Evolutionary conservation across 805 yeast genomes (phyloP), one percentile per base, ranked within the genome.

Genomic region (Wickerhamiella qilinensis): DNA sequence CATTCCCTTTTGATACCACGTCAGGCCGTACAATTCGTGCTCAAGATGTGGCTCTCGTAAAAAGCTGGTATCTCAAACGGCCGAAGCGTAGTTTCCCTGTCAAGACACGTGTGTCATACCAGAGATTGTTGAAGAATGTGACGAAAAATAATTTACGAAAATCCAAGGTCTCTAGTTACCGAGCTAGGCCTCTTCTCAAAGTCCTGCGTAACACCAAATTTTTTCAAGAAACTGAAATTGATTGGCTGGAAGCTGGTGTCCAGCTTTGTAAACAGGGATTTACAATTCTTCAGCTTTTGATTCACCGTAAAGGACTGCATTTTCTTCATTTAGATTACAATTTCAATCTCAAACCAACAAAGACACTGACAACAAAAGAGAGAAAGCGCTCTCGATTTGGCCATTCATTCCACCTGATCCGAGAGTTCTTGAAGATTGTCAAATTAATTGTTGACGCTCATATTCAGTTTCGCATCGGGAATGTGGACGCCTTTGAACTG

Each of bases 221-320:
- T 55, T 91, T 91, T 58, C 94, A 84, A 53, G 77, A 81, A 49
- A 88, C 98, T 0, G 69, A 86, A 0, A 76, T 91, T 36, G 98
- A 91, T 57, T 91, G 99, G 99, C 91, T 88, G 2, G 99, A 91
- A 56, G 98, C 97, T 1, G 98, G 96, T 21, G 63, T 91, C 41
- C 97, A 91, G 59, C 74, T 91, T 2, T 81, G 94, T 52, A 71
- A 74, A 29, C 99, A 91, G 58, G 98, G 98, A 2, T 82, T 77
- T 57, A 88, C 84, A 49, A 86, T 88, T 93, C 66, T 91, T 35
- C 86, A 85, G 56, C 60, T 91, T 27, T 63, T 91, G 46, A 84
- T 91, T 37, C 97, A 91, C 56, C 72, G 85, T 50, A 77, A 81
- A 48, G 97, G 97, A 0, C 62, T 91, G 28, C 85, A 95, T 0